These are phyloP conservation scores for Collybia mongolica DNA, from an alignment of 768 basidiomycete species.

Conservation along the genomic window DNA sequence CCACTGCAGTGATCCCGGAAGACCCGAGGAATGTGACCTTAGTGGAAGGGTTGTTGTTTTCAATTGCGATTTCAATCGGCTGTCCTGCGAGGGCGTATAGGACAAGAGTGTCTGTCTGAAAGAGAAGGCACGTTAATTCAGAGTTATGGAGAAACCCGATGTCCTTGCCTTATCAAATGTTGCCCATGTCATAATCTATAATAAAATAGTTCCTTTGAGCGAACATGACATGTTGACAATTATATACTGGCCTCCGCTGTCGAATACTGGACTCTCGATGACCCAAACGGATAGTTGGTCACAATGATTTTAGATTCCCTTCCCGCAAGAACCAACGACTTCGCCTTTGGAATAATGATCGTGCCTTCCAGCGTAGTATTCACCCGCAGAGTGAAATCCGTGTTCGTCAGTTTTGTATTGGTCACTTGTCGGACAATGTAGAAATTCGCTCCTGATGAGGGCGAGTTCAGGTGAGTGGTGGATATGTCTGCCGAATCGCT, in stretches of 20 bases:
- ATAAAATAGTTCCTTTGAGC: not conserved
- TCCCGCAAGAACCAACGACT: constrained; percentile 51
- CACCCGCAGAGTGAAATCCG: constrained; percentile 36
- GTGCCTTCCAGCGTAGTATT: constrained; percentile 46
- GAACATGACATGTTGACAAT: too few relatives aligned
- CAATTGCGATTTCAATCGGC: constrained; percentile 25
- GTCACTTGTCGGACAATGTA: constrained; percentile 55
- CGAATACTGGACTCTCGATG: constrained; percentile 52
- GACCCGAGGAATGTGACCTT: constrained; percentile 17
- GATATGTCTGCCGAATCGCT: constrained; percentile 39
- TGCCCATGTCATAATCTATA: constrained; percentile 13
- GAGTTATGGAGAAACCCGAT: not conserved
- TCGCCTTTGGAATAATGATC: constrained; percentile 34
- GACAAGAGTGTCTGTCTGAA: constrained; percentile 29
- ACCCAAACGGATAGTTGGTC: constrained; percentile 62
- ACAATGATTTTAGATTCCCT: constrained; percentile 65
- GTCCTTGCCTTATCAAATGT: constrained; percentile 29
- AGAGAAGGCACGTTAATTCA: not conserved
- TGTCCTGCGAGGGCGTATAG: constrained; percentile 37
- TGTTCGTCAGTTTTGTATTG: constrained; percentile 46
- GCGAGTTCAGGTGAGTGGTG: constrained; percentile 56
- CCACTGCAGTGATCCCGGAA: constrained; percentile 15
- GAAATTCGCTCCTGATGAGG: constrained; percentile 50
- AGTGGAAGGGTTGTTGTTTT: constrained; percentile 6
- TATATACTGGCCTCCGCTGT: constrained; percentile 43